These are phyloP conservation scores for Ogataea glucozyma DNA, from an alignment of 805 yeast genomes.

Conservation along the genomic window DNA sequence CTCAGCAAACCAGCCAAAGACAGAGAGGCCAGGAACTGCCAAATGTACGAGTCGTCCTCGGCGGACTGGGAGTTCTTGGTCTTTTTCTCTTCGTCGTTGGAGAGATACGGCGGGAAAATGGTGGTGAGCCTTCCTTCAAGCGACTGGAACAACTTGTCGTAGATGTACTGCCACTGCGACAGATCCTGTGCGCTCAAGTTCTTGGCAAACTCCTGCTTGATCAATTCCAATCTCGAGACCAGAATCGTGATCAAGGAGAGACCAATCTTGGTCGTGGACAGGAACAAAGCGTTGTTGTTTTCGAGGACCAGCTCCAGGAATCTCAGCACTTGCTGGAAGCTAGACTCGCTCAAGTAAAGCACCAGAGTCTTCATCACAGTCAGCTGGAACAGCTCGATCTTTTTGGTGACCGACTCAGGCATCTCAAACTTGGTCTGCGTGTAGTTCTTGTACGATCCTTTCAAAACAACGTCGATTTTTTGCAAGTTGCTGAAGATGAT, in stretches of 20 bases:
- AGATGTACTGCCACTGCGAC: constrained; percentile 74
- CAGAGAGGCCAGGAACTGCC: constrained; percentile 96
- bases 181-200: constrained; percentile 54
- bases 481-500: constrained; percentile 79
- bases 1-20: constrained; percentile 87
- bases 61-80: constrained; percentile 38
- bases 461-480: constrained; percentile 70
- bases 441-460: constrained; percentile 77
- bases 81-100: constrained; percentile 31
- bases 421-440: constrained; percentile 41
- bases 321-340: constrained; percentile 75
- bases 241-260: constrained; percentile 85
- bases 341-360: constrained; percentile 78
- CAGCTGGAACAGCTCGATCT: constrained; percentile 75
- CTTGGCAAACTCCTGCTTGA: constrained; percentile 71
- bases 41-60: constrained; percentile 80
- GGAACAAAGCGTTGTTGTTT: constrained; percentile 68
- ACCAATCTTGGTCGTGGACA: constrained; percentile 75
- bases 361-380: constrained; percentile 84
- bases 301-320: constrained; percentile 68
- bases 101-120: constrained; percentile 73
- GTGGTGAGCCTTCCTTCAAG: constrained; percentile 75
- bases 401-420: constrained; percentile 55
- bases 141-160: constrained; percentile 77
- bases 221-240: constrained; percentile 87